phyloP scores from a whole-genome alignment of 2,329 filamentous ascomycete genomes.

The Sclerotinia minor region DNA sequence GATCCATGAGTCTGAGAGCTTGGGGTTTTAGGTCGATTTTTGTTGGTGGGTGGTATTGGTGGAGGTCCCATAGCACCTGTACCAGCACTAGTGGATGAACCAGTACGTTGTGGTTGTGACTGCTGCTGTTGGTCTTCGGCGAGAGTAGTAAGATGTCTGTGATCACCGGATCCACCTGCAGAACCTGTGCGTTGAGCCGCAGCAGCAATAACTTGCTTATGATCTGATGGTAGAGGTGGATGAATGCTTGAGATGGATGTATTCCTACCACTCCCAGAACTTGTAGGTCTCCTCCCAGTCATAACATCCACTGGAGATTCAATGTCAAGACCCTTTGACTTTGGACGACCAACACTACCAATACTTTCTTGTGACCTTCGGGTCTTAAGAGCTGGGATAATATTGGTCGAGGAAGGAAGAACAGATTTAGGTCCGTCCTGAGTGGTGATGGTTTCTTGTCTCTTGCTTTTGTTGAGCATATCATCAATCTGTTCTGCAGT shows the following conservation, averaged over 20 bases:
- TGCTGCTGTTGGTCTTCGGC: conserved; percentile 75
- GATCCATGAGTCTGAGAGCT: conserved; percentile 49
- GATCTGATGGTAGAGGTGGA: conserved; percentile 79
- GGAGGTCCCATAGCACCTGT: conserved; percentile 75
- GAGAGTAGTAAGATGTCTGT: conserved; percentile 16
- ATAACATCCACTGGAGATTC: conserved; percentile 45
- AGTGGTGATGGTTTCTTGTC: conserved; percentile 35
- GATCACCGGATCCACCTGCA: conserved; percentile 17
- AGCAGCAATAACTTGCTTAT: conserved; percentile 81
- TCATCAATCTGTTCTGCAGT: conserved; percentile 81
- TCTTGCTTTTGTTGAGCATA: conserved; percentile 60
- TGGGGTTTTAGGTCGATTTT: conserved; percentile 59
- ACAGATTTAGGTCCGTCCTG: conserved; percentile 33
- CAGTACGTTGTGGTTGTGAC: conserved; percentile 64
- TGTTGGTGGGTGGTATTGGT: conserved; percentile 72
- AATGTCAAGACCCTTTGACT: conserved; percentile 42
- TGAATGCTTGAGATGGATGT: conserved; percentile 49
- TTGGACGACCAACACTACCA: conserved; percentile 47
- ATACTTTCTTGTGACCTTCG: conserved; percentile 53
- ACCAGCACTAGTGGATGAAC: conserved; percentile 46
- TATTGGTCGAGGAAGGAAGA: conserved; percentile 35
- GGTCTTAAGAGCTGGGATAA: conserved; percentile 46
- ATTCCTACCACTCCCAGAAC: conserved; percentile 65
- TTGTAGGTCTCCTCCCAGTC: conserved; percentile 61
- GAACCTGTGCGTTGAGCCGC: conserved; percentile 63